Conservation (phyloP, 2,329 filamentous ascomycete species). For the Fusarium cicatricum region DNA sequence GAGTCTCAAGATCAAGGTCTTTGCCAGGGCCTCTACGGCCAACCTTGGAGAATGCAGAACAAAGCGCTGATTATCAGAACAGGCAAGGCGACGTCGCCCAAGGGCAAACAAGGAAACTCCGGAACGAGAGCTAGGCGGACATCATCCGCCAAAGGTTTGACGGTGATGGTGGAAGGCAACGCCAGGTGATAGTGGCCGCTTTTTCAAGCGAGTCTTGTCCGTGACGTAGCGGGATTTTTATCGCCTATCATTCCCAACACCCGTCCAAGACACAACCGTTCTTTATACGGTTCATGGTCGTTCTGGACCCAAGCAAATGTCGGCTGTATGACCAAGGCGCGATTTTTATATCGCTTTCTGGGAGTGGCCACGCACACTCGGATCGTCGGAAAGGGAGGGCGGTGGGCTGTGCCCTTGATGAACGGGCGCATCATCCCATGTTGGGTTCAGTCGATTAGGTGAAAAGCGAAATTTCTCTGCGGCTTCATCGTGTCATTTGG, state of each 20-base stretch:
- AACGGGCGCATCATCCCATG: constrained; percentile 10
- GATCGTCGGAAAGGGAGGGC: constrained; percentile 30
- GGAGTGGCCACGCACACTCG: constrained; percentile 25
- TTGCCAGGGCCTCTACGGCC: constrained; percentile 1
- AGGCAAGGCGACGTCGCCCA: background rate
- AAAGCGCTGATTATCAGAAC: background rate
- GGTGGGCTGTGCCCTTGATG: constrained; percentile 6
- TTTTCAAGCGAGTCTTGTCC: constrained; percentile 10
- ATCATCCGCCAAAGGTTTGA: constrained; percentile 2
- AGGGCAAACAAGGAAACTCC: background rate
- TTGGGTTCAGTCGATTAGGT: constrained; percentile 7
- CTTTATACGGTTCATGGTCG: background rate
- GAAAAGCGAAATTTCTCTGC: background rate
- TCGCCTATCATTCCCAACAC: constrained; percentile 3
- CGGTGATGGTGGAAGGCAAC: background rate
- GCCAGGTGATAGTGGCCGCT: background rate
- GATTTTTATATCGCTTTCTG: constrained; percentile 7
- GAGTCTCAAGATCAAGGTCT: background rate
- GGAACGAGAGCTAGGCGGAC: background rate
- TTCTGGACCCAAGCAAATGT: background rate
- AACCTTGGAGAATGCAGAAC: background rate
- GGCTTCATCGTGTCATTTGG: constrained; percentile 5
- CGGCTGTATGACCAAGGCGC: background rate
- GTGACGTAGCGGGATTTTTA: constrained; percentile 10
- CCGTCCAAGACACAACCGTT: background rate